These are phyloP conservation scores for Schizosaccharomyces lindneri DNA, from an alignment of 805 yeast species.

Conservation along the genomic window DNA sequence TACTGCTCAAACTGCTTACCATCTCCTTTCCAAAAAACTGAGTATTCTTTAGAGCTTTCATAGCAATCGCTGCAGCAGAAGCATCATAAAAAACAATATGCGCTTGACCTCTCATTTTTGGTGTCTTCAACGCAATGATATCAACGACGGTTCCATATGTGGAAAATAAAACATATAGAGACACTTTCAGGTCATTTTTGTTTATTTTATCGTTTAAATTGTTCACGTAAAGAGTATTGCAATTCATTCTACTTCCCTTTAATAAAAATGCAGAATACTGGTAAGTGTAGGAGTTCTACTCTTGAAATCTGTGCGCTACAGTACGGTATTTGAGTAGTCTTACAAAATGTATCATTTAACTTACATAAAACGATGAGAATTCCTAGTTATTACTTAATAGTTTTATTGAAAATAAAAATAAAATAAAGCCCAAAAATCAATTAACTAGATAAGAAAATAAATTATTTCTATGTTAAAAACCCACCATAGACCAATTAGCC, in stretches of 20 bases:
- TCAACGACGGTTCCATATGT: slow-evolving; percentile 16
- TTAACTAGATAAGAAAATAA: not conserved
- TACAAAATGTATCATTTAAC: too few relatives aligned
- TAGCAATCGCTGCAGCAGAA: slow-evolving; percentile 14
- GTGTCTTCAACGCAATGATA: slow-evolving; percentile 16
- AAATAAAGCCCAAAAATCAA: too few relatives aligned
- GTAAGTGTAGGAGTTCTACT: not conserved
- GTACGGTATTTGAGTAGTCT: not conserved
- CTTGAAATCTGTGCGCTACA: not conserved
- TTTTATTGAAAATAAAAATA: too few relatives aligned
- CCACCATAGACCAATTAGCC: not conserved
- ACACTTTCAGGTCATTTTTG: slow-evolving; percentile 12
- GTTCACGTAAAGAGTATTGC: slow-evolving; percentile 16
- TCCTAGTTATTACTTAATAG: too few relatives aligned
- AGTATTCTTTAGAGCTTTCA: slow-evolving; percentile 12
- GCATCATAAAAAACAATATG: slow-evolving; percentile 15
- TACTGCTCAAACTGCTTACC: slow-evolving; percentile 4
- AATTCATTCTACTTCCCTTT: not conserved
- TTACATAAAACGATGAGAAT: too few relatives aligned
- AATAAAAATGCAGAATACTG: not conserved
- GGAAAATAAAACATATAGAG: slow-evolving; percentile 17
- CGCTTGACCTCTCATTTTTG: slow-evolving; percentile 21
- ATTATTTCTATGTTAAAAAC: not conserved
- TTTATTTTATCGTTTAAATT: slow-evolving; percentile 17
- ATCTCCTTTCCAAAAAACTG: slow-evolving; percentile 15